These are phyloP conservation scores for Penicillium sp. DNA, from an alignment of 2,329 filamentous ascomycete species.

Conservation along the genomic window DNA sequence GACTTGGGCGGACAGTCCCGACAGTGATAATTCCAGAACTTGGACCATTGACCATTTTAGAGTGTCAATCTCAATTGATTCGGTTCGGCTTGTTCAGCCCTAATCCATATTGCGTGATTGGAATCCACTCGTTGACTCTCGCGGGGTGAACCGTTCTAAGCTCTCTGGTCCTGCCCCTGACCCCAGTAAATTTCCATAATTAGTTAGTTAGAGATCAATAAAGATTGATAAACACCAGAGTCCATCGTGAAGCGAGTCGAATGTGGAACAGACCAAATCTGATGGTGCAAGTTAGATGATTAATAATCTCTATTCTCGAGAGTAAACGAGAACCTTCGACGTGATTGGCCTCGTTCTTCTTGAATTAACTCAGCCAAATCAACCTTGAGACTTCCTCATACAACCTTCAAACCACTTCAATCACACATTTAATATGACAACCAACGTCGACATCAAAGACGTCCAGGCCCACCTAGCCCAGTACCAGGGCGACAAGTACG, in stretches of 20 bases:
- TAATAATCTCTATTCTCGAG: slow-evolving; percentile 13
- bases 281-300: slow-evolving; percentile 20
- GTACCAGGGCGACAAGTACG: slow-evolving; percentile 39
- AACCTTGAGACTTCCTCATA: neutral
- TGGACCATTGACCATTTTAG: neutral
- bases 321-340: neutral
- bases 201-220: neutral
- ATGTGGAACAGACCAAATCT: too few species aligned
- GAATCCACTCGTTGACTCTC: neutral
- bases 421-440: neutral
- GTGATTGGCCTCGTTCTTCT: neutral
- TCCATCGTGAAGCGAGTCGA: neutral
- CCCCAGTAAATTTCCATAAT: neutral
- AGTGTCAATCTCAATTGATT: slow-evolving; percentile 7
- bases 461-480: slow-evolving; percentile 42
- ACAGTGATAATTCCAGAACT: neutral
- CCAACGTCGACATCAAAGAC: slow-evolving; percentile 17
- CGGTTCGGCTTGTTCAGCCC: slow-evolving; percentile 4
- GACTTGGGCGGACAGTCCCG: slow-evolving; percentile 7
- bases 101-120: neutral
- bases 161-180: neutral
- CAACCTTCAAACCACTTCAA: neutral
- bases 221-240: neutral
- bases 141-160: neutral
- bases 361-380: neutral